These are phyloP conservation scores for Ophiostoma himal-ulmi DNA, from an alignment of 2,329 filamentous ascomycete species.

Conservation along the genomic window DNA sequence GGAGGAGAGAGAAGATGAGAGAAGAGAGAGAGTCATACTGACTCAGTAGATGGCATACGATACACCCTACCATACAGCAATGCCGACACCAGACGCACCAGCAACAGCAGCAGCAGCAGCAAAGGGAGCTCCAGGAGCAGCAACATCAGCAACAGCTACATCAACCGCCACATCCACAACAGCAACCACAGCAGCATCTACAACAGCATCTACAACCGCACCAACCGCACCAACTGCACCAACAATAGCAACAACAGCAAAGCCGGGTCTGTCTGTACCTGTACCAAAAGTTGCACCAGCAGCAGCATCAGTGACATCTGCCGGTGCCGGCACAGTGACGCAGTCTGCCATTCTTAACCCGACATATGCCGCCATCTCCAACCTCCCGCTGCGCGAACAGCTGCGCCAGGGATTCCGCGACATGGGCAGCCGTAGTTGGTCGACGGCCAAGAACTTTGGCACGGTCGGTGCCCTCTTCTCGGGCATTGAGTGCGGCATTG, in stretches of 20 bases:
- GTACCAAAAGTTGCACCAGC: conserved; percentile 1
- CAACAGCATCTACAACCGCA: background rate
- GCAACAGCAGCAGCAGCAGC: conserved; percentile 11
- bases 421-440: conserved; percentile 80
- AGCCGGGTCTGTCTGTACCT: background rate
- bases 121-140: conserved; percentile 14
- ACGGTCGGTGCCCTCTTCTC: conserved; percentile 86
- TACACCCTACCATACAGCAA: conserved; percentile 64
- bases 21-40: background rate
- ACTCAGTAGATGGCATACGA: conserved; percentile 86
- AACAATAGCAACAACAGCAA: conserved; percentile 14
- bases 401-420: conserved; percentile 83
- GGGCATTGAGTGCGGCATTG: conserved; percentile 92
- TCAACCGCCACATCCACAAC: conserved; percentile 12
- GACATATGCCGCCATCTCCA: conserved; percentile 38
- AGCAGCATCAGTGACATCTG: conserved; percentile 11
- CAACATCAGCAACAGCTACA: conserved; percentile 8
- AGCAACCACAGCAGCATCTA: background rate
- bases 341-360: conserved; percentile 20
- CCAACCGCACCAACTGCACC: background rate
- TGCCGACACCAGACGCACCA: conserved; percentile 23
- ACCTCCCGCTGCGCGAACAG: conserved; percentile 79
- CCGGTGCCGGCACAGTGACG: conserved; percentile 27
- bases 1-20: background rate
- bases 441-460: conserved; percentile 89